Evolutionary conservation across 2,329 filamentous ascomycete species (phyloP).

Genomic region (Fusarium sp.): DNA sequence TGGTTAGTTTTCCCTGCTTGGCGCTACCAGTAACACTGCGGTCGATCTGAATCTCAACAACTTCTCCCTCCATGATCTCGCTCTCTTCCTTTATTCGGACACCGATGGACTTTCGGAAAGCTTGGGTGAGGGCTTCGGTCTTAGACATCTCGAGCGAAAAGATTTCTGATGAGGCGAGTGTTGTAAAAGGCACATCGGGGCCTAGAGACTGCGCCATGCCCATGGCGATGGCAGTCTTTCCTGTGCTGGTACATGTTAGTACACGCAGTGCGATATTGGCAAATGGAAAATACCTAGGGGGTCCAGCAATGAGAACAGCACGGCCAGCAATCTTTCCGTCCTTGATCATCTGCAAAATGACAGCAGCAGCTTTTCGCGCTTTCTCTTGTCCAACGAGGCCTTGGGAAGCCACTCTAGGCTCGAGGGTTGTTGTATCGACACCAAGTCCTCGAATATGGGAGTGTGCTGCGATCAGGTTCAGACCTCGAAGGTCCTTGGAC

Average conservation of each 20-base stretch:
- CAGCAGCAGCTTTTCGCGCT: slow-evolving; percentile 93
- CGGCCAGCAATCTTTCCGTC: slow-evolving; percentile 98
- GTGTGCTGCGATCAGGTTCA: slow-evolving; percentile 98
- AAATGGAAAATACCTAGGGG: slow-evolving; percentile 72
- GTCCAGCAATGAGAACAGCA: slow-evolving; percentile 93
- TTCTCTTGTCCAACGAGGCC: slow-evolving; percentile 97
- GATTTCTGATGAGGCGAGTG: slow-evolving; percentile 94
- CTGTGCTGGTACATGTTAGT: slow-evolving; percentile 72
- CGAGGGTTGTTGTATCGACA: slow-evolving; percentile 90
- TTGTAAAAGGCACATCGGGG: slow-evolving; percentile 94
- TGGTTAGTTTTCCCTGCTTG: slow-evolving; percentile 98
- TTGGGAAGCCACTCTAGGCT: slow-evolving; percentile 86
- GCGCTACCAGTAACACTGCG: slow-evolving; percentile 95
- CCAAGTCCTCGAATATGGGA: slow-evolving; percentile 97
- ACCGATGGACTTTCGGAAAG: slow-evolving; percentile 98
- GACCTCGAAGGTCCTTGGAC: slow-evolving; percentile 92
- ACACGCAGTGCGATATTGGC: background rate
- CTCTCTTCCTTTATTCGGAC: slow-evolving; percentile 99
- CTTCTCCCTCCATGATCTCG: slow-evolving; percentile 98
- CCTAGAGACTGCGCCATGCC: slow-evolving; percentile 98
- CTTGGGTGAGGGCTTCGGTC: slow-evolving; percentile 96
- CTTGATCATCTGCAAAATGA: slow-evolving; percentile 99
- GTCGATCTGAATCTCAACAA: slow-evolving; percentile 98
- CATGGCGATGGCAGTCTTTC: slow-evolving; percentile 98
- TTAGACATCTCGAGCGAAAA: slow-evolving; percentile 99